Evolutionary conservation across 441 rosid species (phyloP).

Genomic region (Theobroma grandiflorum): DNA sequence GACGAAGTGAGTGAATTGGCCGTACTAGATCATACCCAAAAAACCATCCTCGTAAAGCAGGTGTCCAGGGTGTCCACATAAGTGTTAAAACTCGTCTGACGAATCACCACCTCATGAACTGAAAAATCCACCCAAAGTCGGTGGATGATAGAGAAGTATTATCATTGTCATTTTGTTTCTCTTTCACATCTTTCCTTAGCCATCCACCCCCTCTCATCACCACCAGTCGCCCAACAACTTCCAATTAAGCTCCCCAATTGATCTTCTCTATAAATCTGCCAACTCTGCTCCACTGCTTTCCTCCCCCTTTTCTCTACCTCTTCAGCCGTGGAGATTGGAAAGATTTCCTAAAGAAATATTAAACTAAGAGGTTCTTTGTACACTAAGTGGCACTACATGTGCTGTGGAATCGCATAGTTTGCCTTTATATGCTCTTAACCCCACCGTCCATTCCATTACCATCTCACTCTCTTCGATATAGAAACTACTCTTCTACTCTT

Average conservation of each 20-base stretch:
- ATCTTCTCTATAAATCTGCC: conserved; percentile 45
- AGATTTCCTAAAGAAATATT: conserved; percentile 26
- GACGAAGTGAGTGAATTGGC: not conserved
- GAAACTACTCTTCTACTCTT: conserved; percentile 10
- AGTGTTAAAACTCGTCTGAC: conserved; percentile 26
- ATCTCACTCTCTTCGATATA: conserved; percentile 26
- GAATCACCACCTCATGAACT: not conserved
- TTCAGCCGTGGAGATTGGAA: conserved; percentile 25
- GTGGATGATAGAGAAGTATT: conserved; percentile 17
- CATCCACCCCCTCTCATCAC: not conserved
- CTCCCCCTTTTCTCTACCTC: conserved; percentile 25
- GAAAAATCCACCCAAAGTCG: not conserved
- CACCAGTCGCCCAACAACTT: not conserved
- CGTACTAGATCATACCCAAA: too few relatives aligned
- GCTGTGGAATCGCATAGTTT: conserved; percentile 42
- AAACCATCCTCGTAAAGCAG: not conserved
- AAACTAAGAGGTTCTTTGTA: conserved; percentile 24
- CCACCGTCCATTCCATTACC: conserved; percentile 35
- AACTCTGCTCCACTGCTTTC: conserved; percentile 37
- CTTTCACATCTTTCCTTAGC: not conserved
- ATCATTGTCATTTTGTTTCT: conserved; percentile 1
- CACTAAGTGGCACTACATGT: conserved; percentile 54
- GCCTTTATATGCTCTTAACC: conserved; percentile 27
- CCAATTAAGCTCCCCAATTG: not conserved
- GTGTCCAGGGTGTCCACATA: not conserved